phyloP scores from a whole-genome alignment of 2,329 filamentous ascomycete species.

The Aspergillus luchuensis region DNA sequence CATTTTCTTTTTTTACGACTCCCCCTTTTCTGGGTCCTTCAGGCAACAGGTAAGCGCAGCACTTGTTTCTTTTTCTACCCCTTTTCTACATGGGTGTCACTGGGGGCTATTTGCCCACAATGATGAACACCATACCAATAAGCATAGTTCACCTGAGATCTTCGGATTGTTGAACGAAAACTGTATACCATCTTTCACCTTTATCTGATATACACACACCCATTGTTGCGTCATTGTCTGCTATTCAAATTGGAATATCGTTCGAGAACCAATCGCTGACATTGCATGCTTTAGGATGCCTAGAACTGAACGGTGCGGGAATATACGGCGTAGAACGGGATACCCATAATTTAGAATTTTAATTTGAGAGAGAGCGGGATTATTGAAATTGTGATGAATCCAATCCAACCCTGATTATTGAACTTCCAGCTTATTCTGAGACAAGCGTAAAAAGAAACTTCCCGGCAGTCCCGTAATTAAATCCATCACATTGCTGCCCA shows the following conservation, averaged over 20 bases:
- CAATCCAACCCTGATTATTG: slow-evolving; percentile 1
- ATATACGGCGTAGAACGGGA: not conserved
- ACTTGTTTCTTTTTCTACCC: slow-evolving; percentile 4
- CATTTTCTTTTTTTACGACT: not conserved
- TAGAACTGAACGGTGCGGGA: not conserved
- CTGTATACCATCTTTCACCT: slow-evolving; percentile 41
- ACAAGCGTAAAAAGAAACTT: slow-evolving; percentile 11
- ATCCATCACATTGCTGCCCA: slow-evolving; percentile 38
- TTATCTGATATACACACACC: slow-evolving; percentile 33
- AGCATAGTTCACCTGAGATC: slow-evolving; percentile 50
- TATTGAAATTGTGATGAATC: not conserved
- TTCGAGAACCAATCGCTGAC: slow-evolving; percentile 1
- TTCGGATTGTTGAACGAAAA: slow-evolving; percentile 45
- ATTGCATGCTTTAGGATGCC: slow-evolving; percentile 3
- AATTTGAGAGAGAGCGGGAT: not conserved
- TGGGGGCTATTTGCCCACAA: slow-evolving; percentile 15
- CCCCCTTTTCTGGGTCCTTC: slow-evolving; percentile 8
- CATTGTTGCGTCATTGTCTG: slow-evolving; percentile 16
- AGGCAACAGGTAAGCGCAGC: slow-evolving; percentile 24
- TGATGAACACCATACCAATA: slow-evolving; percentile 44
- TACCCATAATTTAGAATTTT: slow-evolving; percentile 2
- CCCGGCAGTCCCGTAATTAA: slow-evolving; percentile 15
- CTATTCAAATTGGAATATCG: not conserved
- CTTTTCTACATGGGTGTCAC: slow-evolving; percentile 7
- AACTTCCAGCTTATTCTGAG: slow-evolving; percentile 1